phyloP scores from a whole-genome alignment of 2,329 filamentous ascomycete species.

The Alternaria sp. region DNA sequence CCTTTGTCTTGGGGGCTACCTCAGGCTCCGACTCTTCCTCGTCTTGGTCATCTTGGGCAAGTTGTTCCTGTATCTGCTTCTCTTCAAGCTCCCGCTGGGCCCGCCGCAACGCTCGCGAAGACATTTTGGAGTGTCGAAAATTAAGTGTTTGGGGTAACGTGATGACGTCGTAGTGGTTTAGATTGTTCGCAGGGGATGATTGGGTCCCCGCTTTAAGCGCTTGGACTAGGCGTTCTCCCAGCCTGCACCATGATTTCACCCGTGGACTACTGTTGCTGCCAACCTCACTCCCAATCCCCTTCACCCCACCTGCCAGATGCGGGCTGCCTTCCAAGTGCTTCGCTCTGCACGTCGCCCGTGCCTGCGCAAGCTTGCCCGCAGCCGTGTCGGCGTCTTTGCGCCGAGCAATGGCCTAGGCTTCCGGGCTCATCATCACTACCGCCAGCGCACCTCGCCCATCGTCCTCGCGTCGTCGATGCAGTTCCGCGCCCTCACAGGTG shows the following conservation, averaged over 20 bases:
- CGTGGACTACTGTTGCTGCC: conserved; percentile 8
- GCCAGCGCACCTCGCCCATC: conserved; percentile 49
- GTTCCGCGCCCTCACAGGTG: conserved; percentile 70
- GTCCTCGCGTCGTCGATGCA: conserved; percentile 76
- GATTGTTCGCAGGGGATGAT: conserved; percentile 15
- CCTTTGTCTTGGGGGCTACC: conserved; percentile 28
- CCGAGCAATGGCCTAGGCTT: conserved; percentile 55
- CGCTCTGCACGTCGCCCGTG: conserved; percentile 71
- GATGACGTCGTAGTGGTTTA: conserved; percentile 27
- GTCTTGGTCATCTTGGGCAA: conserved; percentile 44
- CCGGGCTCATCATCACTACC: conserved; percentile 53
- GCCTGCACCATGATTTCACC: conserved; percentile 15
- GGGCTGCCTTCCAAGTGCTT: conserved; percentile 70
- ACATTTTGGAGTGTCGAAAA: conserved; percentile 56
- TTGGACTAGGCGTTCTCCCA: conserved; percentile 13
- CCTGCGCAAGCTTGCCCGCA: conserved; percentile 65
- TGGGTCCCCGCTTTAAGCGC: conserved; percentile 11
- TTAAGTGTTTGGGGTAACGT: conserved; percentile 14
- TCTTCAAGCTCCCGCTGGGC: conserved; percentile 68
- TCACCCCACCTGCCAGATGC: conserved; percentile 62
- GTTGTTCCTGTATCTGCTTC: conserved; percentile 55
- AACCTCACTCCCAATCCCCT: conserved; percentile 10
- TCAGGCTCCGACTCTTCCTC: conserved; percentile 51
- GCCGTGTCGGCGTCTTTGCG: conserved; percentile 47
- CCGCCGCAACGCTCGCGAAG: conserved; percentile 69